Evolutionary conservation across 306 rosid genomes (phyloP).

Genomic region (Psophocarpus tetragonolobus): DNA sequence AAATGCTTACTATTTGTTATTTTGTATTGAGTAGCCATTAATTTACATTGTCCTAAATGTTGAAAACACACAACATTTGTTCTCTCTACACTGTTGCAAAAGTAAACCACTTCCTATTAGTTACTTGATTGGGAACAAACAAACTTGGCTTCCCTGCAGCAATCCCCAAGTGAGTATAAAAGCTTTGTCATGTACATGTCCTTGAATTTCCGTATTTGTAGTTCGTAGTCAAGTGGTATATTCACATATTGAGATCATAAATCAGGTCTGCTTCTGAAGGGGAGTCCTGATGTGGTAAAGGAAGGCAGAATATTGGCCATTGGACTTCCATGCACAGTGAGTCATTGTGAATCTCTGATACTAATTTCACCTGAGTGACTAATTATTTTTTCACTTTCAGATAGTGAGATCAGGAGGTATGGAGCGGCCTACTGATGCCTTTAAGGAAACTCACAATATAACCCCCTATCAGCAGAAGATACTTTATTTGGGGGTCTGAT

Average conservation of each 20-base stretch:
- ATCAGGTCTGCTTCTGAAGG: conserved; percentile 53
- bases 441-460: conserved; percentile 91
- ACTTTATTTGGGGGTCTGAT: conserved; percentile 94
- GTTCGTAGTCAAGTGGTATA: background rate
- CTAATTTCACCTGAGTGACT: conserved; percentile 13
- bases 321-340: conserved; percentile 90
- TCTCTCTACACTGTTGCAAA: conserved; percentile 49
- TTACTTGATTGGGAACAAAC: conserved; percentile 94
- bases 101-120: conserved; percentile 80
- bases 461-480: conserved; percentile 80
- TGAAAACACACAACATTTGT: conserved; percentile 26
- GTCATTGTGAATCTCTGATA: conserved; percentile 32
- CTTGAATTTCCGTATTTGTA: conserved; percentile 25
- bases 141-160: conserved; percentile 97
- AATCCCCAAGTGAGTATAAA: conserved; percentile 78
- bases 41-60: background rate
- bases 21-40: background rate
- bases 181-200: background rate
- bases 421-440: conserved; percentile 98
- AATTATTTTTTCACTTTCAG: conserved; percentile 50
- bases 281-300: conserved; percentile 96
- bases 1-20: background rate
- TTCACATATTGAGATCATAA: background rate
- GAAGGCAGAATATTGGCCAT: conserved; percentile 91
- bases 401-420: conserved; percentile 99